Base-by-base conservation (phyloP, 768 basidiomycete genomes). In the Kockovaella imperatae region DNA sequence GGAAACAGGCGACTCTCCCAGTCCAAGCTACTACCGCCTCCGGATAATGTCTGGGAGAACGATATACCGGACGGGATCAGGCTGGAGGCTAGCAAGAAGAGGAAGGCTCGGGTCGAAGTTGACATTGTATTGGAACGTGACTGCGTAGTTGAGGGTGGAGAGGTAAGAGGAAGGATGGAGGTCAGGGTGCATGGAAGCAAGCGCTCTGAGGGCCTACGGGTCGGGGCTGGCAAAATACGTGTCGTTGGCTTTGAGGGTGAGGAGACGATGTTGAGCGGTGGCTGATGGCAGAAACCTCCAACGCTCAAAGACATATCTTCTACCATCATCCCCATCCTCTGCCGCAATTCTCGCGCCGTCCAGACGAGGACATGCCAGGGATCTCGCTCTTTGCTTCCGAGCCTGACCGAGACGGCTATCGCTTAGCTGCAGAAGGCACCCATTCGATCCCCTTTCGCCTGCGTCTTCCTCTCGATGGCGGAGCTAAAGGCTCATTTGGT, bases 171-270 rank as follows among this genome's bases (percentile, higher is more conserved):
- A 2, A 72, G 76, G 32, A 73, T 90, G 70, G 79, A 82, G 41
- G 72, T 91, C 32, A 76, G 75, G 26, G 77, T 93, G 43, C 75
- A 78, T 39, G 76, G 77, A 23, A 61, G 74, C 24, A 79, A 75
- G 65, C 80, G 79, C 55, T 78, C 79, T 47, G 74, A 75, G 35
- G 66, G 76, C 1, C 74, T 79, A n/a, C 73, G 80, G 56, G 69
- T 93, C 13, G 81, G 81, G 31, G 80, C 77, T 30, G 86, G 81
- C 3, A 91, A 88, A 73, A 69, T 91, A 26, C 76, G 87, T 49
- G 75, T 90, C 18, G 77, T 91, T 44, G 88, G 90, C 3, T 89
- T 88, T 65, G 90, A 93, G 73, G 81, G 79, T 75, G 29, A 50
- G 71, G 50, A n/a, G 2, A 13, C 5, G 3, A 34, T 21, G n/a